Base-by-base conservation (phyloP, 2,329 filamentous ascomycete genomes). In the Corynespora cassiicola region DNA sequence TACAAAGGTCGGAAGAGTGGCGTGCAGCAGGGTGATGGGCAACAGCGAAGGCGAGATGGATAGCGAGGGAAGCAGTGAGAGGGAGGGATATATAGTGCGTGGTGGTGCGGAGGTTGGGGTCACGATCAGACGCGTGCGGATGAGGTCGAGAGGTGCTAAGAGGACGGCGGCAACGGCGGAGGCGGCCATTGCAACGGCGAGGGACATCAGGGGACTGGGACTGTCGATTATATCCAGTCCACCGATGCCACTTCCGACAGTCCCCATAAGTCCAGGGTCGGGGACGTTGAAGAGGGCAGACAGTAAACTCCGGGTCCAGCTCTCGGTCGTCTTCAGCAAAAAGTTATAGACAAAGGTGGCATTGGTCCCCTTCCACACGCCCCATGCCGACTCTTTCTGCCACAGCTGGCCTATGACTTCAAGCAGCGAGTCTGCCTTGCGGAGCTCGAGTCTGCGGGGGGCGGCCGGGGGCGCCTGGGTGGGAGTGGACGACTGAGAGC, bases 321-420 rank as follows among this genome's bases (percentile, higher is more conserved):
- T 91, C 66, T 97, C 94, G 19, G 96, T 74, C 6, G 95, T 86
- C 8, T 90, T 90, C 47, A 91, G 82, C 12, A 97, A 77, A 30
- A 96, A 82, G 0, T 85, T 88, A 71, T 97, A 96, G 32, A 97
- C 77, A 61, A 97, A 99, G 1, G 90, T 95, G 10, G 88, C 84
- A 64, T 97, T 97, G 23, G 90, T 89, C 7, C 86, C 80, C 67
- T 96, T 96, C 91, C 92, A 99, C 5, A 96, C 85, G 4, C 94
- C 94, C 78, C 90, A 91, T 0, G 86, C 86, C 22, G 90, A 89
- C 64, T 95, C 92, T 54, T 87, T 92, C 31, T 86, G 80, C 88
- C 94, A 97, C 14, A 97, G 73, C 63, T 95, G 87, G 6, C 85
- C 85, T 44, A 99, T 81, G 3, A 94, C 89, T 52, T 96, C 90